A percentile compares a stretch with the other conserved stretches of the same genome.
phyloP scores from a whole-genome alignment of 2,329 filamentous ascomycete species.

The Diaporthe citri region DNA sequence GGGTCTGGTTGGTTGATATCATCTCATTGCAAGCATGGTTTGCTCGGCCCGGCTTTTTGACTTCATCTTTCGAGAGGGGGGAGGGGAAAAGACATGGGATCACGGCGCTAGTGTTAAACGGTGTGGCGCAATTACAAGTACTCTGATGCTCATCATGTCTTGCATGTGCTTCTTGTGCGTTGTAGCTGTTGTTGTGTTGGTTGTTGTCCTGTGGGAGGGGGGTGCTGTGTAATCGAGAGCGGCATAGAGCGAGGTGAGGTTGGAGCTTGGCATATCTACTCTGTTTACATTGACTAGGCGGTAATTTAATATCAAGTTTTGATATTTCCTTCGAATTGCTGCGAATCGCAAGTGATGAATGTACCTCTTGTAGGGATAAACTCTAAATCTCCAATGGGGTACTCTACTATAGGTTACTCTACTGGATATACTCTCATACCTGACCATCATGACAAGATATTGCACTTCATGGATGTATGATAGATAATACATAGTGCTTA shows the following conservation, averaged over 20 bases:
- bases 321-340: too few species aligned
- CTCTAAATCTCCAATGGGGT: too few species aligned
- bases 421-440: too few species aligned
- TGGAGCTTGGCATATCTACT: neutral
- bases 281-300: neutral
- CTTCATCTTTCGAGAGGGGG: neutral
- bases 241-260: neutral
- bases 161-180: neutral
- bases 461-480: neutral
- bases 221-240: neutral
- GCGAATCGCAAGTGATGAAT: neutral
- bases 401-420: too few species aligned
- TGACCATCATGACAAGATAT: too few species aligned
- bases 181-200: neutral
- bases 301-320: neutral
- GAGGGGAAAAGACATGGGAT: slow-evolving; percentile 2
- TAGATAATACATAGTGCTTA: too few species aligned
- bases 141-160: neutral
- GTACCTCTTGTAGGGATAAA: too few species aligned
- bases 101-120: slow-evolving; percentile 34
- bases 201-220: neutral
- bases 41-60: neutral
- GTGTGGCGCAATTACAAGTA: slow-evolving; percentile 16
- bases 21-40: slow-evolving; percentile 23
- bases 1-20: slow-evolving; percentile 13